Evolutionary conservation across 352 stramenopile genomes (phyloP).

Genomic region (Achlya hypogyna): DNA sequence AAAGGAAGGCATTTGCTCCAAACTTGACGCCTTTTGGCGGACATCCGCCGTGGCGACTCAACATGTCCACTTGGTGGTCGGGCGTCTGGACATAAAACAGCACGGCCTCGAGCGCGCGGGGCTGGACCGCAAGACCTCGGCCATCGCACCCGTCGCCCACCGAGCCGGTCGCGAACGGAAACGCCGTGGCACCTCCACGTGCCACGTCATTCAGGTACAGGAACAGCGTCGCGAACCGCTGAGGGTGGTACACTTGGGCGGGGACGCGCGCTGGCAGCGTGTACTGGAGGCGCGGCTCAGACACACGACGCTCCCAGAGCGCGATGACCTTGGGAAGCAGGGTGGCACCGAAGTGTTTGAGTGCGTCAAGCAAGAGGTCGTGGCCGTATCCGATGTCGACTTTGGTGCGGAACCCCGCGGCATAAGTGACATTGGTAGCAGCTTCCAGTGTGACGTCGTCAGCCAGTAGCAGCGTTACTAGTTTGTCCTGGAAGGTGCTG

Average conservation of each 20-base stretch:
- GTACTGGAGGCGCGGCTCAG: conserved; percentile 33
- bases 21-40: conserved; percentile 9
- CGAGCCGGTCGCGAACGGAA: conserved; percentile 45
- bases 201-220: conserved; percentile 79
- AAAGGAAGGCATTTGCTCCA: conserved; percentile 60
- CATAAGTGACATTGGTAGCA: background rate
- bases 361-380: conserved; percentile 1
- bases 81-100: conserved; percentile 18
- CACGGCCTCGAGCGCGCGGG: background rate
- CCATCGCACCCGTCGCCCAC: conserved; percentile 38
- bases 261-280: conserved; percentile 14
- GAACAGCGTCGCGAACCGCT: conserved; percentile 80
- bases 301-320: conserved; percentile 42
- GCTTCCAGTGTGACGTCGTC: background rate
- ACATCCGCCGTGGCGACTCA: conserved; percentile 11
- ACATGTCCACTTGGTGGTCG: background rate
- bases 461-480: background rate
- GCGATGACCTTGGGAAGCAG: conserved; percentile 57
- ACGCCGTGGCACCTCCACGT: conserved; percentile 77
- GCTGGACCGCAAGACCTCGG: background rate
- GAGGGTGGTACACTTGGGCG: conserved; percentile 22
- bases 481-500: background rate
- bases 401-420: background rate
- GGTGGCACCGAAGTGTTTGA: background rate
- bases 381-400: background rate